Evolutionary conservation across 2,329 filamentous ascomycete species (phyloP).

Genomic region (Penicillium sp.): DNA sequence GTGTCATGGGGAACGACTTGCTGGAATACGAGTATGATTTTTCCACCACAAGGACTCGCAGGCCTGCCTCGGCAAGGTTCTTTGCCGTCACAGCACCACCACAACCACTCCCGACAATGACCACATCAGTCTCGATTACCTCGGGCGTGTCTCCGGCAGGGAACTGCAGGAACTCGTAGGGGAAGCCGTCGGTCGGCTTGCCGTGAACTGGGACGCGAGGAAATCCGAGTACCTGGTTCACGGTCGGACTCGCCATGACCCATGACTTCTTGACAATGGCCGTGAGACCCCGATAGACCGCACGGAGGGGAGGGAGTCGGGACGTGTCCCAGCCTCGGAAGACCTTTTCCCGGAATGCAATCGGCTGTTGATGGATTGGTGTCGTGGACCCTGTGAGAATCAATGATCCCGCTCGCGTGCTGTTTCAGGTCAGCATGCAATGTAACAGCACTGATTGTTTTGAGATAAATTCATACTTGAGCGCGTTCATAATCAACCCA

Average conservation of each 20-base stretch:
- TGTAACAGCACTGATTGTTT: background rate
- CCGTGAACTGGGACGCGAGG: conserved; percentile 59
- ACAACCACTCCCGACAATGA: conserved; percentile 84
- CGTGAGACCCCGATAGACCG: conserved; percentile 52
- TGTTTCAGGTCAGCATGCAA: conserved; percentile 26
- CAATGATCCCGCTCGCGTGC: conserved; percentile 58
- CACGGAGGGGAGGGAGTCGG: conserved; percentile 55
- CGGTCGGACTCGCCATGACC: conserved; percentile 54
- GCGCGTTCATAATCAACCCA: conserved; percentile 53
- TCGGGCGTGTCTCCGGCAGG: conserved; percentile 57
- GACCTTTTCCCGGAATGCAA: conserved; percentile 57
- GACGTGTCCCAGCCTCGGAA: conserved; percentile 57
- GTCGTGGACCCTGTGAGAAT: conserved; percentile 60
- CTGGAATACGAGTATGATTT: conserved; percentile 77
- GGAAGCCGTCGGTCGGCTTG: conserved; percentile 52
- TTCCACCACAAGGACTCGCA: conserved; percentile 77
- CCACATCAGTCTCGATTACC: conserved; percentile 73
- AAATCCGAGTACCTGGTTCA: conserved; percentile 55
- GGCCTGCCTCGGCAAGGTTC: conserved; percentile 74
- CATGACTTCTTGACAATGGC: conserved; percentile 56
- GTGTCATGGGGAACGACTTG: conserved; percentile 72
- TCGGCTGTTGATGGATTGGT: conserved; percentile 56
- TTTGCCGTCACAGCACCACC: conserved; percentile 82
- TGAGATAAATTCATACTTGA: conserved; percentile 49
- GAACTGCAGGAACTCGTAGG: conserved; percentile 61